phyloP scores from a whole-genome alignment of 2,329 filamentous ascomycete genomes.

The Botrytis cinerea region DNA sequence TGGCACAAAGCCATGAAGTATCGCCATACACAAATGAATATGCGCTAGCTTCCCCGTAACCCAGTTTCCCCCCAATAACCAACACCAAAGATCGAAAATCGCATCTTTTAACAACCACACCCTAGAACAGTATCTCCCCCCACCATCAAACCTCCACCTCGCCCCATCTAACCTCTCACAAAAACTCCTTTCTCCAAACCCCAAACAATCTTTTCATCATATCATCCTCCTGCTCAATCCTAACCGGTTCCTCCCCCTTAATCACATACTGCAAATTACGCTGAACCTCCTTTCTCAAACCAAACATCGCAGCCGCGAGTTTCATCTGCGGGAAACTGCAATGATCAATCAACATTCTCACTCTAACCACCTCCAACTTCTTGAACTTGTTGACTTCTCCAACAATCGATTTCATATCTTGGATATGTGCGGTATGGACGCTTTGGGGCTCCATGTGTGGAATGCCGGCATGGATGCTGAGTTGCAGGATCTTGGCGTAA shows the following conservation, averaged over 20 bases:
- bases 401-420: neutral
- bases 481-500: neutral
- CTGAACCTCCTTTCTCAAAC: neutral
- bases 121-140: neutral
- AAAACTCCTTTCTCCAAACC: slow-evolving; percentile 1
- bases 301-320: neutral
- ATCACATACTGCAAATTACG: neutral
- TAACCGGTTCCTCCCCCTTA: neutral
- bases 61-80: rapidly evolving
- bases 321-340: neutral
- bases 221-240: neutral
- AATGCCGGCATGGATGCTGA: neutral
- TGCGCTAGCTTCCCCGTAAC: neutral
- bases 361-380: neutral
- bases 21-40: neutral
- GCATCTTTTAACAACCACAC: too few relatives aligned
- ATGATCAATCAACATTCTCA: neutral
- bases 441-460: neutral
- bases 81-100: neutral
- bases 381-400: neutral
- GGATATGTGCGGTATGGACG: neutral
- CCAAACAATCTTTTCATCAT: neutral
- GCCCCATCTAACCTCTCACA: neutral
- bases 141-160: neutral
- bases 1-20: neutral